These are phyloP conservation scores for Aspergillus bombycis DNA, from an alignment of 2,329 filamentous ascomycete species.

Conservation along the genomic window DNA sequence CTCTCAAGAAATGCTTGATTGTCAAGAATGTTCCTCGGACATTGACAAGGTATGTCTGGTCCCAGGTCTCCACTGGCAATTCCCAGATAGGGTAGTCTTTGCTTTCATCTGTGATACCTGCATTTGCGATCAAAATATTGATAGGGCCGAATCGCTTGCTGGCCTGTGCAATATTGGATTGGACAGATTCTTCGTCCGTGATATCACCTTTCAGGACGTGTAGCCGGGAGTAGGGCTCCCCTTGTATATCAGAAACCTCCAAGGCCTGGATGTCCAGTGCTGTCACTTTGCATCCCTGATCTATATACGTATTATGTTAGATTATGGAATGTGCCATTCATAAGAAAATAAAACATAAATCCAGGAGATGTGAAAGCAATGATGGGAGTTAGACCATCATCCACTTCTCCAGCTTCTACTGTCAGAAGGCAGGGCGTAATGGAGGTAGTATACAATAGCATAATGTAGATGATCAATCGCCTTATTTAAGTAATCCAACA, in stretches of 20 bases:
- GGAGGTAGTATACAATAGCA: neutral
- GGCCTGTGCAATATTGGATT: slow-evolving; percentile 44
- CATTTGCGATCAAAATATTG: slow-evolving; percentile 58
- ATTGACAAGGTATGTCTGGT: slow-evolving; percentile 55
- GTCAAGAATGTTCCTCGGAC: slow-evolving; percentile 58
- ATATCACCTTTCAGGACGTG: slow-evolving; percentile 52
- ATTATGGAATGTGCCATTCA: neutral
- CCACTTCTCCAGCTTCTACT: neutral
- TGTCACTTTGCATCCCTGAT: slow-evolving; percentile 58
- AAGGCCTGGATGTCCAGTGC: slow-evolving; percentile 53
- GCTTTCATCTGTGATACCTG: slow-evolving; percentile 56
- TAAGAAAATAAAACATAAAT: neutral
- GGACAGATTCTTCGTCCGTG: slow-evolving; percentile 51
- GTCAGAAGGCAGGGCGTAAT: neutral
- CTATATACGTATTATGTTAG: slow-evolving; percentile 32
- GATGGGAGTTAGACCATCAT: neutral
- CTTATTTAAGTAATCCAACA: neutral
- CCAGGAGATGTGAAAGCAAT: neutral
- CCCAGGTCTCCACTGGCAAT: slow-evolving; percentile 55
- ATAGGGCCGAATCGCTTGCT: slow-evolving; percentile 52
- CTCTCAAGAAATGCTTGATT: slow-evolving; percentile 58
- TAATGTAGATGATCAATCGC: neutral
- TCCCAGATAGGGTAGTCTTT: slow-evolving; percentile 57
- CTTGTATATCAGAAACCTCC: slow-evolving; percentile 28
- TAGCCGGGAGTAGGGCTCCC: slow-evolving; percentile 38